phyloP scores from a whole-genome alignment of 1,284 basidiomycete species.

The Gomphus bonarii region DNA sequence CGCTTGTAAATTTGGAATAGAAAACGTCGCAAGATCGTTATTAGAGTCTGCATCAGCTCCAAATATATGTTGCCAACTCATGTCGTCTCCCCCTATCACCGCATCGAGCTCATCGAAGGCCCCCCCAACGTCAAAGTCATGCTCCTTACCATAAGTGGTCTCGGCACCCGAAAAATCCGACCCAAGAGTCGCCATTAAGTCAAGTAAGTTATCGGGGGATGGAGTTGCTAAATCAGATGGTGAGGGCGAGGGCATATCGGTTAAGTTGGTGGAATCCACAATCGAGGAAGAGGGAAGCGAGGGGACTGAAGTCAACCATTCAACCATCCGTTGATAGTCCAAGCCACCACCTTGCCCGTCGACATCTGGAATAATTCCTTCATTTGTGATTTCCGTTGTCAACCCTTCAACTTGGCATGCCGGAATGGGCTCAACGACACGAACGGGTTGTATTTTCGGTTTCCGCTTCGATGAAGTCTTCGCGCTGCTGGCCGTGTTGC shows the following conservation, averaged over 20 bases:
- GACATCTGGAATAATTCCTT: neutral
- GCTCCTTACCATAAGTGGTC: neutral
- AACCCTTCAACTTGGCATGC: neutral
- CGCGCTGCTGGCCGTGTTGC: neutral
- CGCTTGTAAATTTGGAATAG: neutral
- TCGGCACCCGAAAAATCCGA: neutral
- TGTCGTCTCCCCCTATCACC: neutral
- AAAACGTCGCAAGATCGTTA: neutral
- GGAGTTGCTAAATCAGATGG: neutral
- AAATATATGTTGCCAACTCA: neutral
- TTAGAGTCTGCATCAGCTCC: neutral
- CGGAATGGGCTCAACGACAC: neutral
- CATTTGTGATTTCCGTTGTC: neutral
- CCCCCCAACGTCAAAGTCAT: neutral
- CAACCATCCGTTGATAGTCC: constrained; percentile 5
- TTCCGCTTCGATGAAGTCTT: neutral
- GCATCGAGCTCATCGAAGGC: neutral
- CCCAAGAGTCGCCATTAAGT: constrained; percentile 1
- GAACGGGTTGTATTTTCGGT: neutral
- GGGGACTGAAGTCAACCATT: constrained; percentile 9
- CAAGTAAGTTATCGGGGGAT: neutral
- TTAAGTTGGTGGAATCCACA: neutral
- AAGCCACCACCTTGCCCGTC: neutral
- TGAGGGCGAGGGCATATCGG: neutral
- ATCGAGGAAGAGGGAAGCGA: neutral